These are phyloP conservation scores for Halophytophthora polymorphica DNA, from an alignment of 352 stramenopile genomes.

Conservation along the genomic window DNA sequence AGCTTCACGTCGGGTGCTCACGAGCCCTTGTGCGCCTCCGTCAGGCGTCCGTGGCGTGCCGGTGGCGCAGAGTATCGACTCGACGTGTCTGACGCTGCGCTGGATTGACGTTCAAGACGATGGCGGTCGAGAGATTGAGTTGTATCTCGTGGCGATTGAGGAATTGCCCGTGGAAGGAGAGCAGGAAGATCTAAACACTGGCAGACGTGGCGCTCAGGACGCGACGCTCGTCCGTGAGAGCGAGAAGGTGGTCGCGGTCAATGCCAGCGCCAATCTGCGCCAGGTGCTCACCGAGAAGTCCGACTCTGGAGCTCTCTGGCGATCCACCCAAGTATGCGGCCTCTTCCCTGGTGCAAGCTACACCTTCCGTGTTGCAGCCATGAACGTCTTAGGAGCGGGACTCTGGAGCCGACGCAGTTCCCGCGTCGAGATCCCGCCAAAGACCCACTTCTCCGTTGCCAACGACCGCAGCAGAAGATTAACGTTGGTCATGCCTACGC, in stretches of 20 bases:
- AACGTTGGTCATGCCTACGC: constrained; percentile 22
- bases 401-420: constrained; percentile 47
- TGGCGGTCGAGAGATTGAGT: constrained; percentile 40
- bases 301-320: constrained; percentile 23
- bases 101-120: constrained; percentile 63
- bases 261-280: constrained; percentile 8
- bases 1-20: constrained; percentile 42
- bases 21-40: constrained; percentile 35
- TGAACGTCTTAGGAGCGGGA: constrained; percentile 58
- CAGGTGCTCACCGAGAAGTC: constrained; percentile 14
- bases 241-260: constrained; percentile 29
- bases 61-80: constrained; percentile 8
- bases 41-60: constrained; percentile 42
- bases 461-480: constrained; percentile 5
- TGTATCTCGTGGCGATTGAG: constrained; percentile 36
- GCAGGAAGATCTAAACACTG: constrained; percentile 14
- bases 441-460: constrained; percentile 2
- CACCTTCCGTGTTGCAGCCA: constrained; percentile 57
- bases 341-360: constrained; percentile 41
- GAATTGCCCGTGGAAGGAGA: constrained; percentile 18
- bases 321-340: constrained; percentile 38
- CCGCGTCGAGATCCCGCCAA: constrained; percentile 12
- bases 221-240: constrained; percentile 12
- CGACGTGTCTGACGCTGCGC: constrained; percentile 39
- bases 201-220: constrained; percentile 17